Base-by-base conservation (phyloP, 306 rosid species). In the Quercus ilex region DNA sequence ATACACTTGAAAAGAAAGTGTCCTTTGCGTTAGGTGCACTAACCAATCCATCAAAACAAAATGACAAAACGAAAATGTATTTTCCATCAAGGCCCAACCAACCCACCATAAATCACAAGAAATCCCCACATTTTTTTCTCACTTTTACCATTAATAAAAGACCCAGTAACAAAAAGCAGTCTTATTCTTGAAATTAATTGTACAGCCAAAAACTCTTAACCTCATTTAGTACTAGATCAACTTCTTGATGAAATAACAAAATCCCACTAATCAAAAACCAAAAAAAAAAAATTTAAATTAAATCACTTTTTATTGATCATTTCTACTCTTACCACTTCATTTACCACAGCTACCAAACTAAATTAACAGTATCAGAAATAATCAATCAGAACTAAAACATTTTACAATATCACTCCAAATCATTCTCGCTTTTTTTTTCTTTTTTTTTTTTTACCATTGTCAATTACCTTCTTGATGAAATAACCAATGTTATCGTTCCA, bases 381-480 rank as follows among this genome's bases (percentile, higher is more conserved):
- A 26, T 21, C 19, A 20, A 58, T 18, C 77, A 26, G 51, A 73
- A 73, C n/a, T 7, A 60, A 35, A 67, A 5, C 53, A 49, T 13
- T 10, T 49, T 13, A 49, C 52, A 46, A 8, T 2, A 10, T 46
- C 52, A 46, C 52, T 11, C 52, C 52, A 46, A 46, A 46, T 35
- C 41, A 46, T 46, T 12, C 52, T 8, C 12, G 11, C 4, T 43
- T 2, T 46, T 6, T 58, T 6, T 31, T 30, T 30, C n/a, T 5
- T 18, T 30, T 17, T 26, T 26, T 74, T 26, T 23, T 17, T 35
- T 69, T n/a, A 6, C 64, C 65, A 33, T 52, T 65, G 69, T 21
- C 9, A 53, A 6, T 79, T 89, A 95, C 99, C 99, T 93, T 90
- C 59, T 85, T 87, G 53, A 93, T 87, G 92, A 90, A 93, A 93